Evolutionary conservation across 768 basidiomycete species (phyloP).

Genomic region (Trametes gibbosa): DNA sequence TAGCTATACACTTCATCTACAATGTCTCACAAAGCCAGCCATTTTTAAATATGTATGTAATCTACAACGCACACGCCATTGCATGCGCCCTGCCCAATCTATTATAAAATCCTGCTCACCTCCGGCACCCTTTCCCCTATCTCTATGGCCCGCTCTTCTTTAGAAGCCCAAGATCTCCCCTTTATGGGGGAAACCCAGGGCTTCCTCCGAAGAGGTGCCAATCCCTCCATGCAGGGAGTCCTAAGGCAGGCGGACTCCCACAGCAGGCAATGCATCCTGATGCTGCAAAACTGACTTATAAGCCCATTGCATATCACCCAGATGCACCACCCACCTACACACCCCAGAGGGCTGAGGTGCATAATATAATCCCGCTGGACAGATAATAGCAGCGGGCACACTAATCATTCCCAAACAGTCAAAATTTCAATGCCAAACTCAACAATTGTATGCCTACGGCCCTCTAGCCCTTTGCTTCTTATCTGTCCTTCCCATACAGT

Average conservation of each 20-base stretch:
- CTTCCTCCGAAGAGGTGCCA: conserved; percentile 7
- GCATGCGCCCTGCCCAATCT: neutral
- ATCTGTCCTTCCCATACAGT: conserved; percentile 24
- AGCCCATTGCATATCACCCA: neutral
- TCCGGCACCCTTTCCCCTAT: neutral
- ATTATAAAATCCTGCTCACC: neutral
- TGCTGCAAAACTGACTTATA: neutral
- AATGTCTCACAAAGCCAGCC: no score
- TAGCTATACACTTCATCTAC: no score
- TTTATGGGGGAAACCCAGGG: neutral
- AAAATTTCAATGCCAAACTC: neutral
- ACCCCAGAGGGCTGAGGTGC: neutral
- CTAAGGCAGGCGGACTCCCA: neutral
- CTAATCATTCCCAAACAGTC: neutral
- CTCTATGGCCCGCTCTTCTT: neutral
- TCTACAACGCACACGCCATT: no score
- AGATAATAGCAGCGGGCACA: neutral
- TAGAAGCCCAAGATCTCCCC: neutral
- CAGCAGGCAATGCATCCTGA: neutral
- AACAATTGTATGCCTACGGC: neutral
- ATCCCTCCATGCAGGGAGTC: conserved; percentile 1
- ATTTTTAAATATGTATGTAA: no score
- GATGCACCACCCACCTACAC: neutral
- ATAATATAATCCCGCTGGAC: neutral
- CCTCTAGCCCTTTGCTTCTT: conserved; percentile 9